These are phyloP conservation scores for Candida oleophila DNA, from an alignment of 805 yeast genomes.

Conservation along the genomic window DNA sequence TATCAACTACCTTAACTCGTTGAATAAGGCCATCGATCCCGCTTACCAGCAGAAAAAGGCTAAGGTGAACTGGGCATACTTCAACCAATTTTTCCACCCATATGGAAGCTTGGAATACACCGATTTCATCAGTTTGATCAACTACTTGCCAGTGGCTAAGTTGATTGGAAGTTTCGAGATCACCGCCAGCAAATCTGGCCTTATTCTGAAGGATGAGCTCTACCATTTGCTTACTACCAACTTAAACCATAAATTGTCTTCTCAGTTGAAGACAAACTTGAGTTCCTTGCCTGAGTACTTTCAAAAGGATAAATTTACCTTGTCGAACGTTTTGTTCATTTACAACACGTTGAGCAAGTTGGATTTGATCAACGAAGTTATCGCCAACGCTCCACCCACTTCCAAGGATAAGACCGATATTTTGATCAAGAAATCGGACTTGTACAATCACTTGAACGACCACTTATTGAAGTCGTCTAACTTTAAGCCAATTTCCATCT, in stretches of 20 bases:
- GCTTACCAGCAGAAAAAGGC: constrained; percentile 38
- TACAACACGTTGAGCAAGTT: constrained; percentile 41
- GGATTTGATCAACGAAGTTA: constrained; percentile 44
- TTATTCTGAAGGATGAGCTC: constrained; percentile 30
- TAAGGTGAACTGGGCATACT: constrained; percentile 44
- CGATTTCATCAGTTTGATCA: constrained; percentile 40
- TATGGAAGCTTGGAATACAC: constrained; percentile 34
- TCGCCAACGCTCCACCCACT: constrained; percentile 47
- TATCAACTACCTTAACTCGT: constrained; percentile 29
- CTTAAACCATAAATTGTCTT: constrained; percentile 41
- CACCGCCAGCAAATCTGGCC: constrained; percentile 29
- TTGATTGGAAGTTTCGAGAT: constrained; percentile 44
- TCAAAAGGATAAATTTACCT: constrained; percentile 29
- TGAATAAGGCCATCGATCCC: constrained; percentile 43
- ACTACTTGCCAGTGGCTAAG: constrained; percentile 45
- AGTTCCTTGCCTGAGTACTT: constrained; percentile 35
- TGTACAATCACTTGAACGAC: constrained; percentile 42
- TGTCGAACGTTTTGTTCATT: constrained; percentile 38
- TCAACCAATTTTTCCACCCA: constrained; percentile 40
- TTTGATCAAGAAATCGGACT: constrained; percentile 38
- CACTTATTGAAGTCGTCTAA: constrained; percentile 42
- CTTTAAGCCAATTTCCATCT: constrained; percentile 40
- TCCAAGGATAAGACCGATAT: constrained; percentile 40
- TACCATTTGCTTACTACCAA: constrained; percentile 32
- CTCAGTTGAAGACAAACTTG: constrained; percentile 36